These are phyloP conservation scores for Micractinium sp. DNA, from an alignment of 139 green algal species.

Conservation along the genomic window DNA sequence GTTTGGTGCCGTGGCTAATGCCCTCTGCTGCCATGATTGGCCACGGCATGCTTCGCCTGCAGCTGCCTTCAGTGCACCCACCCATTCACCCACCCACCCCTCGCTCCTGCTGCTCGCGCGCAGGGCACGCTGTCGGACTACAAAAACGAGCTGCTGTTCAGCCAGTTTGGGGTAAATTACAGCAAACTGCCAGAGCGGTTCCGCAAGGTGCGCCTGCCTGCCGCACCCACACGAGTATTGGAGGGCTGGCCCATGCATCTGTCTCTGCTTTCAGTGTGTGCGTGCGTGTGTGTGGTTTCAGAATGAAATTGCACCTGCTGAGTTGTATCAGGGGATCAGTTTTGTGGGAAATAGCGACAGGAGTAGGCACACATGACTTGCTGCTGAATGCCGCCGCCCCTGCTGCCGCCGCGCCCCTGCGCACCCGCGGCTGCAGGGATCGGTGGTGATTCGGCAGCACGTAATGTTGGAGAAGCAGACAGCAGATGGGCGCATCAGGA, in stretches of 20 bases:
- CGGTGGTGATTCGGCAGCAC: conserved; percentile 54
- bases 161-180: conserved; percentile 92
- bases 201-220: conserved; percentile 70
- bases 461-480: conserved; percentile 52
- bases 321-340: not conserved
- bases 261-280: not conserved
- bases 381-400: not conserved
- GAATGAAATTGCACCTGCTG: not conserved
- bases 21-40: not conserved
- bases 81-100: not conserved
- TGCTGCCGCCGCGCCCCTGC: not conserved
- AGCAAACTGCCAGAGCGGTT: conserved; percentile 83
- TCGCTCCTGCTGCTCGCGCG: not conserved
- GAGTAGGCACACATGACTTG: not conserved
- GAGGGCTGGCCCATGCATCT: not conserved
- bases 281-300: not conserved
- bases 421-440: conserved; percentile 56
- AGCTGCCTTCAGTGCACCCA: not conserved
- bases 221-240: not conserved
- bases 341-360: not conserved
- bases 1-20: too few species aligned
- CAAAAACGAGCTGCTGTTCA: conserved; percentile 96
- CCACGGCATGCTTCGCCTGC: not conserved
- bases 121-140: conserved; percentile 79
- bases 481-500: conserved; percentile 63